These are phyloP conservation scores for Trypanosoma vivax DNA, from an alignment of 208 protist species.

Conservation along the genomic window DNA sequence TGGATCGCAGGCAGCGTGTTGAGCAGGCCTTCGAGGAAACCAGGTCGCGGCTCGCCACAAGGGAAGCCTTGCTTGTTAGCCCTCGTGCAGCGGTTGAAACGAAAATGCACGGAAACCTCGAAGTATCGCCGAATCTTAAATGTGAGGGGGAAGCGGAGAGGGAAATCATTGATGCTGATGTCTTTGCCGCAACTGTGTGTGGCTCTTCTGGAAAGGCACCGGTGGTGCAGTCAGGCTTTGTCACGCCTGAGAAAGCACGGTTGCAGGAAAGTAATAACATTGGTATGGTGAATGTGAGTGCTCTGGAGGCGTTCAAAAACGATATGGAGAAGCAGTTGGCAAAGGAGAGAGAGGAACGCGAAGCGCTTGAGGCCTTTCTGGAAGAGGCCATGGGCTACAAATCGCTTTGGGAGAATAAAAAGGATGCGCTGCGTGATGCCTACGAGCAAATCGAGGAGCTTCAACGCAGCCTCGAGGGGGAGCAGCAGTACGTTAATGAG, in stretches of 20 bases:
- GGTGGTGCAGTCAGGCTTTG: background rate
- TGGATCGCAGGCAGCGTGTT: too few species aligned
- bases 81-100: too few species aligned
- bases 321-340: background rate
- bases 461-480: constrained; percentile 9
- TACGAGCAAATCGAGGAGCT: constrained; percentile 15
- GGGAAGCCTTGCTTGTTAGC: too few species aligned
- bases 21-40: too few species aligned
- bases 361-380: constrained; percentile 2
- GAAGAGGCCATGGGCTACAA: constrained; percentile 11
- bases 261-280: constrained; percentile 1
- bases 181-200: background rate
- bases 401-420: constrained; percentile 8
- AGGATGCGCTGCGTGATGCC: constrained; percentile 11
- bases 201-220: background rate
- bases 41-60: too few species aligned
- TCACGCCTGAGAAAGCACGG: background rate
- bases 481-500: constrained; percentile 13
- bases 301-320: constrained; percentile 4
- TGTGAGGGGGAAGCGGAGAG: too few species aligned
- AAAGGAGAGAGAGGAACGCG: background rate
- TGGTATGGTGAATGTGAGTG: background rate
- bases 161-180: background rate
- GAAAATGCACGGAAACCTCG: background rate
- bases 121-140: background rate